phyloP scores from a whole-genome alignment of 2,329 filamentous ascomycete species.

The Pseudogymnoascus sp. region DNA sequence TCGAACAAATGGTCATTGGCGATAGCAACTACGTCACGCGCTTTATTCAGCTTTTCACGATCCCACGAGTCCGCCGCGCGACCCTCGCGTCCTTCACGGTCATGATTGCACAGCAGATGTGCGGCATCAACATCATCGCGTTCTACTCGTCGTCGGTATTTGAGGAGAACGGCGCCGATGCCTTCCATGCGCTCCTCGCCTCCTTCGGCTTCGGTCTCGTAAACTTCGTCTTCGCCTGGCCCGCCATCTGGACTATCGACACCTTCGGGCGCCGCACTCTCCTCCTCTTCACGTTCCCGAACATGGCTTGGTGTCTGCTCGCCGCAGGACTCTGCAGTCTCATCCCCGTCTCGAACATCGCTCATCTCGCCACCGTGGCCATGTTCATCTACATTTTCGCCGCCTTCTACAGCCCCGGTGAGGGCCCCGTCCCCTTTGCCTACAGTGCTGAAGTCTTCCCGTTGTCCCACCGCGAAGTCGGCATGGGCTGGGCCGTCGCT shows the following conservation, averaged over 20 bases:
- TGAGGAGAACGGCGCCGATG: constrained; percentile 44
- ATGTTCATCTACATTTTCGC: constrained; percentile 55
- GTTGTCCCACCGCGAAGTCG: constrained; percentile 62
- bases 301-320: constrained; percentile 58
- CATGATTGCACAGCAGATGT: constrained; percentile 46
- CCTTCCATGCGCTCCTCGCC: constrained; percentile 49
- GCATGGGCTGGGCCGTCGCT: constrained; percentile 63
- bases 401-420: constrained; percentile 57
- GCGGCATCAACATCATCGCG: constrained; percentile 51
- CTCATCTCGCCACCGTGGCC: constrained; percentile 46
- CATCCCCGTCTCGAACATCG: constrained; percentile 31
- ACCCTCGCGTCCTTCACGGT: constrained; percentile 69
- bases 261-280: constrained; percentile 54
- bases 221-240: constrained; percentile 59
- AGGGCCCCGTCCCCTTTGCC: constrained; percentile 62
- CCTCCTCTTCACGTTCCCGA: constrained; percentile 56
- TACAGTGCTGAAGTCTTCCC: constrained; percentile 66
- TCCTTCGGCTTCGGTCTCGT: constrained; percentile 58
- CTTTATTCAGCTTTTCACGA: constrained; percentile 58
- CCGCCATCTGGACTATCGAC: constrained; percentile 58
- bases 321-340: constrained; percentile 51
- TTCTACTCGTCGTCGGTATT: constrained; percentile 64
- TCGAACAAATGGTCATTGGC: constrained; percentile 43
- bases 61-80: constrained; percentile 61
- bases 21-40: constrained; percentile 52